Percentiles rank a stretch among this genome's conserved stretches.
Evolutionary conservation across 768 basidiomycete species (phyloP).

Genomic region (Mycena leptocephala): DNA sequence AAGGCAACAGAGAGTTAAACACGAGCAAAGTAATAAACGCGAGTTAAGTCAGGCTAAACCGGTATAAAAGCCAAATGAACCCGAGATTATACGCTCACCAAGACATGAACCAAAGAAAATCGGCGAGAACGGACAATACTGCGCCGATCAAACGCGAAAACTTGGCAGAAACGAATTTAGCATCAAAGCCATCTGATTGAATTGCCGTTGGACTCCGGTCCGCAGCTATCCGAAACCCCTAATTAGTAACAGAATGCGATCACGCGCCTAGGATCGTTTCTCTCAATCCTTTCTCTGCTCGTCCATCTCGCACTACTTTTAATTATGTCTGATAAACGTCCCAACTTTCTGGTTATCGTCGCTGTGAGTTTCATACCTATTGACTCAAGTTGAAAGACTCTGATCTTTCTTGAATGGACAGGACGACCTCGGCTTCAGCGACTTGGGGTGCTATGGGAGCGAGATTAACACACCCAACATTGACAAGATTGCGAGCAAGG

Average conservation of each 20-base stretch:
- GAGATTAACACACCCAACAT: constrained; percentile 20
- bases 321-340: constrained; percentile 12
- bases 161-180: too few species aligned
- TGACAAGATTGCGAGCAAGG: constrained; percentile 8
- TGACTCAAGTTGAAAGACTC: not conserved
- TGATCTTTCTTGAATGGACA: not conserved
- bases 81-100: too few species aligned
- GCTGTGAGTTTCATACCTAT: not conserved
- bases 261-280: not conserved
- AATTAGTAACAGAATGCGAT: not conserved
- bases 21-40: too few species aligned
- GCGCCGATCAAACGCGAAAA: too few species aligned
- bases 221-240: too few species aligned
- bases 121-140: too few species aligned
- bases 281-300: not conserved
- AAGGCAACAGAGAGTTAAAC: too few species aligned
- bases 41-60: too few species aligned
- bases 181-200: too few species aligned
- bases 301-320: not conserved
- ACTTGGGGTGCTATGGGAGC: constrained; percentile 19
- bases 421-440: constrained; percentile 24
- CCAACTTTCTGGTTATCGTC: constrained; percentile 23
- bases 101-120: too few species aligned
- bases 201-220: too few species aligned
- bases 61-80: too few species aligned